Conservation (phyloP, 352 stramenopile genomes). For the Plasmopara muralis region DNA sequence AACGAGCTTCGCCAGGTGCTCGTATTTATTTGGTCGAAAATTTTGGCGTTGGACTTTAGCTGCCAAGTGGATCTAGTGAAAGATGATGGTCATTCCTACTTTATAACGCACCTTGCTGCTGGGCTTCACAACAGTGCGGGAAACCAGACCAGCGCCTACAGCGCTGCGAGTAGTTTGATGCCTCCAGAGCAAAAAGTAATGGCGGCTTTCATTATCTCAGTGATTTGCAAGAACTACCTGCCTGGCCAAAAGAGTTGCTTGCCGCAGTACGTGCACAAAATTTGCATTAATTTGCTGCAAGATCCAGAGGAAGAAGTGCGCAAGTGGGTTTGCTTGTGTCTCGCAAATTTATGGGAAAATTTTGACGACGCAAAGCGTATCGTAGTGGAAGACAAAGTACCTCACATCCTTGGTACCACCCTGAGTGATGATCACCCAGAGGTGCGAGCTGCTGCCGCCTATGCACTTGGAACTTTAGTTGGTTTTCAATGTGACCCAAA, state of each 20-base stretch:
- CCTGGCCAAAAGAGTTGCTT: slow-evolving; percentile 91
- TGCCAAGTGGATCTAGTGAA: slow-evolving; percentile 96
- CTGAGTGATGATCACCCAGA: slow-evolving; percentile 84
- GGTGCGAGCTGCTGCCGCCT: slow-evolving; percentile 90
- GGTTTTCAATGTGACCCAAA: slow-evolving; percentile 67
- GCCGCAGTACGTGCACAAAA: slow-evolving; percentile 83
- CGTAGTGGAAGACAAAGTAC: slow-evolving; percentile 80
- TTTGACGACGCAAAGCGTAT: slow-evolving; percentile 85
- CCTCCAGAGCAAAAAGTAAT: slow-evolving; percentile 91
- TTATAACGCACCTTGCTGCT: slow-evolving; percentile 90
- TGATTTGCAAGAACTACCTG: slow-evolving; percentile 90
- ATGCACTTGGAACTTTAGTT: slow-evolving; percentile 90
- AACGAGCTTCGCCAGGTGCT: slow-evolving; percentile 95
- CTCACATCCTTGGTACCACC: slow-evolving; percentile 71
- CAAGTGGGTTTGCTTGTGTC: slow-evolving; percentile 87
- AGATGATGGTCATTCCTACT: slow-evolving; percentile 93
- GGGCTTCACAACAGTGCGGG: slow-evolving; percentile 41
- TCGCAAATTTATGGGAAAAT: slow-evolving; percentile 94
- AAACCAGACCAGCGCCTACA: slow-evolving; percentile 22
- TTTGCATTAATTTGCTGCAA: slow-evolving; percentile 56
- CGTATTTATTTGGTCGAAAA: slow-evolving; percentile 90
- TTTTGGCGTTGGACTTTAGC: slow-evolving; percentile 94
- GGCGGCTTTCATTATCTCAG: slow-evolving; percentile 93
- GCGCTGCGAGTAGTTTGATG: slow-evolving; percentile 34
- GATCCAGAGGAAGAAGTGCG: slow-evolving; percentile 65